These are phyloP conservation scores for Stephania japonica DNA, from an alignment of 164 flowering plant species.

Conservation along the genomic window DNA sequence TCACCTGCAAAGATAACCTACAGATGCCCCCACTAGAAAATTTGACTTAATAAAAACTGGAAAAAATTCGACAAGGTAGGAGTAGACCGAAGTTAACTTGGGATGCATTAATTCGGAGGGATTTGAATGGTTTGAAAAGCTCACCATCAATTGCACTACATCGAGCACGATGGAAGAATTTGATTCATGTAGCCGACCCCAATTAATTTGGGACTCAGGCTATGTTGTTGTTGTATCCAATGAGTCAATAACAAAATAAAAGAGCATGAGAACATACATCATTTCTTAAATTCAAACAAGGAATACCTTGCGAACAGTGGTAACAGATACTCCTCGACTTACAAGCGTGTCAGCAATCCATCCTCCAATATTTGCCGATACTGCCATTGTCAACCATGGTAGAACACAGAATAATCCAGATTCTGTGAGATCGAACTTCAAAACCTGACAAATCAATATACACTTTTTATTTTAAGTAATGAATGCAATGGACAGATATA, in stretches of 20 bases:
- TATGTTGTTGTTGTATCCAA: too few species aligned
- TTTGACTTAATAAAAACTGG: too few species aligned
- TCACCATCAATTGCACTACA: too few species aligned
- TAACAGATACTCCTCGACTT: constrained; percentile 73
- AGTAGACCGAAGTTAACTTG: too few species aligned
- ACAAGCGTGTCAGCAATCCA: constrained; percentile 97
- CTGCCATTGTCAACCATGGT: constrained; percentile 97
- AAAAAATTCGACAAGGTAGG: too few species aligned
- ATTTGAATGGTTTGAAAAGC: too few species aligned
- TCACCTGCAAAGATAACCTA: too few species aligned
- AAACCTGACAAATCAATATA: constrained; percentile 39
- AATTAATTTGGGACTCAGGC: too few species aligned
- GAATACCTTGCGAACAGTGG: constrained; percentile 82
- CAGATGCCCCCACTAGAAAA: too few species aligned
- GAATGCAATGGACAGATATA: not conserved
- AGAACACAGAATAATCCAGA: constrained; percentile 77
- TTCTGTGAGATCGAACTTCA: constrained; percentile 90
- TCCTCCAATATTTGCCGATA: constrained; percentile 90
- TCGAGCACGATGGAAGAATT: too few species aligned
- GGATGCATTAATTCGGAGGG: too few species aligned
- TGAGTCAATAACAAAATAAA: not conserved
- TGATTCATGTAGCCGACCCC: too few species aligned
- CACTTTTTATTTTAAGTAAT: not conserved
- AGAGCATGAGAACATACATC: not conserved
- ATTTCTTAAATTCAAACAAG: not conserved